A percentile compares a stretch with the other conserved stretches of the same genome.
Evolutionary conservation across 306 rosid genomes (phyloP).

Genomic region (Myrica gale): DNA sequence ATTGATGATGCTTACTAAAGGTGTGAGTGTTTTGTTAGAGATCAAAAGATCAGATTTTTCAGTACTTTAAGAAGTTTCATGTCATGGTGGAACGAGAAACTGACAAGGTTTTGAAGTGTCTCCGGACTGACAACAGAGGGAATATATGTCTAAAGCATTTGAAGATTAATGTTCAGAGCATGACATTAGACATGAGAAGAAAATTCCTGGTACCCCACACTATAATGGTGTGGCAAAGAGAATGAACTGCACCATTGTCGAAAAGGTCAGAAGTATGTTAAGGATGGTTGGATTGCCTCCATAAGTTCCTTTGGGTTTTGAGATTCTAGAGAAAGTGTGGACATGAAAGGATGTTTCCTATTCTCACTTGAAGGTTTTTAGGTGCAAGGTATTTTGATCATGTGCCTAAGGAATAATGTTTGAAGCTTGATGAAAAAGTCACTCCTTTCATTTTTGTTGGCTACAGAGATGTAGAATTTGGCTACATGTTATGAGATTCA

Average conservation of each 20-base stretch:
- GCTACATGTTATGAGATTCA: not conserved
- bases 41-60: not conserved
- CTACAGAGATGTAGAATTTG: not conserved
- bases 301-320: not conserved
- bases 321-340: not conserved
- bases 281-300: not conserved
- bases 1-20: not conserved
- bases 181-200: not conserved
- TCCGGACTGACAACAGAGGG: not conserved
- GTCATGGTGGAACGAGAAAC: not conserved
- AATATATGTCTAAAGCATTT: not conserved
- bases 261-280: not conserved
- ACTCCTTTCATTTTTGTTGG: constrained; percentile 2
- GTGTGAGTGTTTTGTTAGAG: too few relatives aligned
- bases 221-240: not conserved
- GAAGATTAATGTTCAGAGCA: not conserved
- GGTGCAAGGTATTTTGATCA: not conserved
- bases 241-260: not conserved
- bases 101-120: not conserved
- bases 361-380: constrained; percentile 1
- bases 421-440: not conserved
- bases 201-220: not conserved
- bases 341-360: not conserved
- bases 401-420: not conserved
- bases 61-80: not conserved